Conservation (phyloP, 2,329 filamentous ascomycete genomes). For the Cladophialophora bantiana region DNA sequence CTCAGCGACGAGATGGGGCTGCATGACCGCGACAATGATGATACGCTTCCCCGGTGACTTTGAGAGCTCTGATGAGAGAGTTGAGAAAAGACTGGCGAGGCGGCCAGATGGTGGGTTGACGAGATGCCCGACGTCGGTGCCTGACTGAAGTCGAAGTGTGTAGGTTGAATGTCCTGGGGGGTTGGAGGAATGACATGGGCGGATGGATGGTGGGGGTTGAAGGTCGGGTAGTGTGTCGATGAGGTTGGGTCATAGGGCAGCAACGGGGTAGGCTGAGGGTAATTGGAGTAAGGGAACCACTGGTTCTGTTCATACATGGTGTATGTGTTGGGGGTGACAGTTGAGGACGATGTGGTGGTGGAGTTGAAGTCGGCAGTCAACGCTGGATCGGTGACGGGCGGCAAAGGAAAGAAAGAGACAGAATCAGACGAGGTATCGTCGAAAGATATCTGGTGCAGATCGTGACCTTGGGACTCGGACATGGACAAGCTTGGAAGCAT, state of each 20-base stretch:
- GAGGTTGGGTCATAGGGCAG: constrained; percentile 33
- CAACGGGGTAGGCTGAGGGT: constrained; percentile 31
- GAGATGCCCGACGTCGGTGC: constrained; percentile 25
- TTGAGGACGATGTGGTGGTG: constrained; percentile 14
- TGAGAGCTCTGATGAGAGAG: constrained; percentile 32
- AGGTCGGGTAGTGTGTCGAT: constrained; percentile 23
- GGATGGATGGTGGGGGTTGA: constrained; percentile 23
- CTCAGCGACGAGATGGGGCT: constrained; percentile 28
- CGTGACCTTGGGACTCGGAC: constrained; percentile 29
- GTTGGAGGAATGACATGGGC: constrained; percentile 39
- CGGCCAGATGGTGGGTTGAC: constrained; percentile 28
- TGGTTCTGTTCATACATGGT: constrained; percentile 36
- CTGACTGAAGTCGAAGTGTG: constrained; percentile 37
- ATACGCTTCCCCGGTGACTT: constrained; percentile 33
- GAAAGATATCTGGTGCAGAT: constrained; percentile 34
- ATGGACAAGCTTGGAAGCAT: constrained; percentile 30
- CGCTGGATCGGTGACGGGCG: constrained; percentile 31
- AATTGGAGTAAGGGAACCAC: constrained; percentile 36
- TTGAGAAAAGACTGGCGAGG: constrained; percentile 36
- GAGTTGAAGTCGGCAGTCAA: constrained; percentile 29
- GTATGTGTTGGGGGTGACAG: constrained; percentile 28
- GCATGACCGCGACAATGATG: constrained; percentile 39
- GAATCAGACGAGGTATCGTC: constrained; percentile 34
- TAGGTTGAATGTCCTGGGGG: constrained; percentile 35
- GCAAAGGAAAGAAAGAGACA: constrained; percentile 35